Evolutionary conservation across 2,329 filamentous ascomycete genomes (phyloP).

Genomic region (Fusarium bulbicola): DNA sequence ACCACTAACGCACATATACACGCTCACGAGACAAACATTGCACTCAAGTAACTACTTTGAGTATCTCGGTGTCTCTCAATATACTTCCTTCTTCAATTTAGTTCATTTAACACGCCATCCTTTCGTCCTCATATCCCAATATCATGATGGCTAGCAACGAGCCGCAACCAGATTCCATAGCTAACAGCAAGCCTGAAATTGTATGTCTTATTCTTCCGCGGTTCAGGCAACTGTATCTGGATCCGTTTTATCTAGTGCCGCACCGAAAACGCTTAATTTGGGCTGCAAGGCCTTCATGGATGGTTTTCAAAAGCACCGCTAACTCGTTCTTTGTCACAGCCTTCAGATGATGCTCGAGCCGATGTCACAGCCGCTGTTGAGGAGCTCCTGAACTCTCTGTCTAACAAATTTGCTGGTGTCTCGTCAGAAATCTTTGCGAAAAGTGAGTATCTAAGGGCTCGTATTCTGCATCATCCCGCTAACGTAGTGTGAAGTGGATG

Average conservation of each 20-base stretch:
- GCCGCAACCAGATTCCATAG: constrained; percentile 43
- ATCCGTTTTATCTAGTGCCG: not conserved
- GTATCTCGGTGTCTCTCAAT: not conserved
- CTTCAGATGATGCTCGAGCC: constrained; percentile 59
- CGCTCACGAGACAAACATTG: not conserved
- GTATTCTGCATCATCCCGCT: constrained; percentile 5
- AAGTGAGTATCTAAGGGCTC: constrained; percentile 66
- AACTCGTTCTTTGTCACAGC: constrained; percentile 40
- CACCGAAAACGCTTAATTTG: not conserved
- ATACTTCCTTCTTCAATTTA: not conserved
- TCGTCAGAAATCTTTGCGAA: constrained; percentile 90
- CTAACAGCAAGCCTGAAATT: constrained; percentile 45
- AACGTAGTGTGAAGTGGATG: constrained; percentile 75
- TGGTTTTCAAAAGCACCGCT: constrained; percentile 20
- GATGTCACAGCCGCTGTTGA: constrained; percentile 85
- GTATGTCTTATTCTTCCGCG: constrained; percentile 43
- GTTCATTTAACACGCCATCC: not conserved
- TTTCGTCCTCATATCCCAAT: not conserved
- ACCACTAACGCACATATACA: constrained; percentile 1
- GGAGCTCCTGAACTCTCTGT: constrained; percentile 84
- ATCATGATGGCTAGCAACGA: constrained; percentile 51
- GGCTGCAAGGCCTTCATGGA: constrained; percentile 1
- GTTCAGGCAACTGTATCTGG: not conserved
- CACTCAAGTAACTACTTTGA: not conserved
- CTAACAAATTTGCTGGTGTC: constrained; percentile 84